phyloP scores from a whole-genome alignment of 768 basidiomycete species.

The Cystobasidiopsis lactophilus region DNA sequence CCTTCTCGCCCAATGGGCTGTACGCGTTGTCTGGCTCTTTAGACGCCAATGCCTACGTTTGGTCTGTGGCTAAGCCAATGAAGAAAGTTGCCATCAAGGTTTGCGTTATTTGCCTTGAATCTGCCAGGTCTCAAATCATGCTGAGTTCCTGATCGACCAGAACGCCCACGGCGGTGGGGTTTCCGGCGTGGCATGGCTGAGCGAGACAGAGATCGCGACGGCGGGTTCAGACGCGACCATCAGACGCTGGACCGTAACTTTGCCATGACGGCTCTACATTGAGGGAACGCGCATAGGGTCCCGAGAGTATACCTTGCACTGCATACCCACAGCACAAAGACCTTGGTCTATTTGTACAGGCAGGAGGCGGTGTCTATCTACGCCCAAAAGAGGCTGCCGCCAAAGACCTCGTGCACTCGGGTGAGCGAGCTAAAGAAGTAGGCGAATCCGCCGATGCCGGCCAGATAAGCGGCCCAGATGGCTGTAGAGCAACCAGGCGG shows the following conservation, averaged over 20 bases:
- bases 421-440: conserved; percentile 38
- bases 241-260: conserved; percentile 31
- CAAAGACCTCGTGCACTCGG: conserved; percentile 7
- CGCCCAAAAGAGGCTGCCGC: conserved; percentile 10
- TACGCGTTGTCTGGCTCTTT: conserved; percentile 71
- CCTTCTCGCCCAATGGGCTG: conserved; percentile 49
- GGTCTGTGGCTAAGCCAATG: conserved; percentile 43
- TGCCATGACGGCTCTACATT: not conserved
- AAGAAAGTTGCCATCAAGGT: conserved; percentile 60
- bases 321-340: too few relatives aligned
- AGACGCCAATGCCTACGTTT: conserved; percentile 82
- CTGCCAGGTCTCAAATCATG: too few relatives aligned
- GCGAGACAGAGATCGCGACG: conserved; percentile 38
- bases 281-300: too few relatives aligned
- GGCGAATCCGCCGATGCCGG: conserved; percentile 40
- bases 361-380: not conserved
- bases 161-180: conserved; percentile 74
- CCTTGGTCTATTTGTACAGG: too few relatives aligned
- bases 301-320: too few relatives aligned
- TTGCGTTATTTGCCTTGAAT: too few relatives aligned
- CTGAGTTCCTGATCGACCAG: too few relatives aligned
- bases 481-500: conserved; percentile 25
- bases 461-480: conserved; percentile 35
- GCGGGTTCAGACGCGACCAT: conserved; percentile 47
- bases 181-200: conserved; percentile 55